phyloP scores from a whole-genome alignment of 1,139 yeast genomes.

The Kodamaea sp. region DNA sequence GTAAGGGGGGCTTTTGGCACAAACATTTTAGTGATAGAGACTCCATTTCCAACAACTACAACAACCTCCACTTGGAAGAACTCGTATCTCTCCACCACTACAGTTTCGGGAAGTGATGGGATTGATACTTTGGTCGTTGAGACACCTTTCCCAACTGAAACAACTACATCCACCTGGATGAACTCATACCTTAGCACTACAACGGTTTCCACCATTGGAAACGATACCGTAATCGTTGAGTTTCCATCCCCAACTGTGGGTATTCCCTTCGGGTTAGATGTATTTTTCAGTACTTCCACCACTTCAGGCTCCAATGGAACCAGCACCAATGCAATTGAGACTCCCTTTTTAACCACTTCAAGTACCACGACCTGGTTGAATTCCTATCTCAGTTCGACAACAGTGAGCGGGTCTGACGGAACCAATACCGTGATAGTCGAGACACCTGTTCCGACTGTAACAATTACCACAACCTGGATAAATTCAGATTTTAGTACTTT shows the following conservation, averaged over 20 bases:
- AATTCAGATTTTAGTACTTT: slow-evolving; percentile 12
- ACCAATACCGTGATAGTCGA: slow-evolving; percentile 18
- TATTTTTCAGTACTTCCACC: too few relatives aligned
- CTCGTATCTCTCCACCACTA: slow-evolving; percentile 11
- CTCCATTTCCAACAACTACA: slow-evolving; percentile 20
- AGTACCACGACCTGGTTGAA: slow-evolving; percentile 20
- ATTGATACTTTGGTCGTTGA: slow-evolving; percentile 18
- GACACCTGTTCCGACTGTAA: slow-evolving; percentile 20
- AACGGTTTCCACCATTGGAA: slow-evolving; percentile 17
- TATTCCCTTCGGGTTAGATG: too few relatives aligned
- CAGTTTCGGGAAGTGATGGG: slow-evolving; percentile 15
- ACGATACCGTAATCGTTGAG: slow-evolving; percentile 16
- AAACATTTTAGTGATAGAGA: too few relatives aligned
- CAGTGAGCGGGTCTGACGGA: slow-evolving; percentile 10
- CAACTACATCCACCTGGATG: slow-evolving; percentile 11
- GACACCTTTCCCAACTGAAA: slow-evolving; percentile 16
- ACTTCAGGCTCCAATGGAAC: slow-evolving; percentile 17
- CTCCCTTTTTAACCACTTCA: too few relatives aligned
- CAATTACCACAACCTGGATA: slow-evolving; percentile 18
- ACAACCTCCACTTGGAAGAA: slow-evolving; percentile 19
- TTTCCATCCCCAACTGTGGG: slow-evolving; percentile 17
- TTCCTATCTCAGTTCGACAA: slow-evolving; percentile 11
- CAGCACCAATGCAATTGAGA: slow-evolving; percentile 8
- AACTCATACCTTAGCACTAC: too few relatives aligned
- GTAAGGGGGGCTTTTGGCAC: too few relatives aligned